These are phyloP conservation scores for peach (Prunus persica) DNA, from an alignment of 306 rosid species.

Conservation along the genomic window Prunus_persica_NCBIv2 NC_034011.1:19467001-19467500, in stretches of 20 bases:
- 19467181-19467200: neutral
- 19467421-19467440: constrained; percentile 96
- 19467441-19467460: constrained; percentile 86
- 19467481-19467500: constrained; percentile 86
- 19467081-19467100: constrained; percentile 79
- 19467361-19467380: constrained; percentile 74
- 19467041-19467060: constrained; percentile 72
- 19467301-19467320: constrained; percentile 89
- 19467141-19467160: neutral
- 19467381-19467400: constrained; percentile 55
- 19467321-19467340: constrained; percentile 84
- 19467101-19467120: constrained; percentile 64
- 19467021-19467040: constrained; percentile 66
- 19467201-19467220: constrained; percentile 35
- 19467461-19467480: constrained; percentile 78
- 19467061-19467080: constrained; percentile 80
- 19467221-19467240: constrained; percentile 74
- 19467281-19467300: constrained; percentile 90
- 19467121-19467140: constrained; percentile 13
- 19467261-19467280: constrained; percentile 46
- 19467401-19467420: constrained; percentile 74
- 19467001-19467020: constrained; percentile 78
- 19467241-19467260: constrained; percentile 80
- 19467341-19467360: constrained; percentile 63
- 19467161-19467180: neutral